phyloP scores from a whole-genome alignment of 2,329 filamentous ascomycete genomes.

The Xylaria digitata region DNA sequence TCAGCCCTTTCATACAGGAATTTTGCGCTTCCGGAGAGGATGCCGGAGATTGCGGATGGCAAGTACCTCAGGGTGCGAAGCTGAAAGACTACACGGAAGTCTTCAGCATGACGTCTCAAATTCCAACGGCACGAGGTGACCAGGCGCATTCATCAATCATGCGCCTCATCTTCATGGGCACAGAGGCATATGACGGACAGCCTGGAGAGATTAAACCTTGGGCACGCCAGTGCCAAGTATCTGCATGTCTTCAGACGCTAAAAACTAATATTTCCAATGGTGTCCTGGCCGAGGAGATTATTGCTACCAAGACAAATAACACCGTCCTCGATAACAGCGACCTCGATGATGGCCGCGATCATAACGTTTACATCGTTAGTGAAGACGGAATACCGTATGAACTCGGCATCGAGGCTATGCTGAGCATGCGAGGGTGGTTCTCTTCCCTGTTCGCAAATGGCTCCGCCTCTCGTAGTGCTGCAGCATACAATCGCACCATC shows the following conservation, averaged over 20 bases:
- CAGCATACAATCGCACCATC: constrained; percentile 46
- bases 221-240: constrained; percentile 49
- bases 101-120: constrained; percentile 51
- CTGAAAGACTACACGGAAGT: constrained; percentile 44
- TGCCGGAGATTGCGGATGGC: constrained; percentile 47
- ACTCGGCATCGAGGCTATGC: constrained; percentile 47
- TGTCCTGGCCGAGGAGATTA: constrained; percentile 45
- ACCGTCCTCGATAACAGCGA: constrained; percentile 45
- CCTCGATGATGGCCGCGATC: constrained; percentile 36
- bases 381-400: constrained; percentile 39
- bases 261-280: constrained; percentile 44
- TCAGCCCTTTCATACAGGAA: constrained; percentile 46
- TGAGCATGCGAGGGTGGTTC: constrained; percentile 51
- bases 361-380: constrained; percentile 41
- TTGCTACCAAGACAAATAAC: constrained; percentile 40
- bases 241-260: constrained; percentile 49
- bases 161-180: constrained; percentile 52
- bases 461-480: constrained; percentile 45
- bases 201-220: constrained; percentile 46
- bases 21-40: constrained; percentile 40
- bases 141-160: constrained; percentile 50
- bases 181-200: constrained; percentile 44
- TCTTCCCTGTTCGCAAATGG: constrained; percentile 47
- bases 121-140: constrained; percentile 44
- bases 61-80: constrained; percentile 45